Conservation (phyloP, 2,329 filamentous ascomycete genomes). For the Alternaria sp. region DNA sequence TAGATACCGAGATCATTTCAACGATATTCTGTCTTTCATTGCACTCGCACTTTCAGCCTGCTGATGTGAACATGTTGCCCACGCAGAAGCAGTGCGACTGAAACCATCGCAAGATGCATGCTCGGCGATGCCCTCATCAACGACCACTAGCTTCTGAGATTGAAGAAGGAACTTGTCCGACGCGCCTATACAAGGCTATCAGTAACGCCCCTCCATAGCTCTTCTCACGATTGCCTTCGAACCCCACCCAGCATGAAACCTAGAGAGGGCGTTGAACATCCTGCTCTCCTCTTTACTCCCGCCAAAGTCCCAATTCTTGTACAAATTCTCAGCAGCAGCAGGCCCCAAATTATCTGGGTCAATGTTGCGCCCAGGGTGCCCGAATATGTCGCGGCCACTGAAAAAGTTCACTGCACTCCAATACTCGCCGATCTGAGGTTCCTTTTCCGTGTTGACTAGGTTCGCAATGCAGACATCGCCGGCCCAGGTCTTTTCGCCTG, state of each 20-base stretch:
- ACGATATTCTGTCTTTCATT: not conserved
- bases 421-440: not conserved
- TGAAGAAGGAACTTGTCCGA: not conserved
- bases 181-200: not conserved
- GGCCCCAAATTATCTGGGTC: not conserved
- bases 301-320: not conserved
- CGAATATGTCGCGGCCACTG: not conserved
- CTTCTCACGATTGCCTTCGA: not conserved
- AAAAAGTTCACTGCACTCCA: not conserved
- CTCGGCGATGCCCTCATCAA: too few species aligned
- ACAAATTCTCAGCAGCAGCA: not conserved
- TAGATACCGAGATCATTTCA: not conserved
- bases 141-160: too few species aligned
- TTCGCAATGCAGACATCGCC: not conserved
- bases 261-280: not conserved
- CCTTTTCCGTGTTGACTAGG: not conserved
- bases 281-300: not conserved
- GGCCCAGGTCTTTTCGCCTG: not conserved
- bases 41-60: too few species aligned
- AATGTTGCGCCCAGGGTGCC: rapidly evolving
- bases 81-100: too few species aligned
- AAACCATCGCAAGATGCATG: too few species aligned
- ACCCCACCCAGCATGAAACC: not conserved
- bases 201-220: not conserved
- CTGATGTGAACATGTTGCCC: not conserved